A percentile compares a stretch with the other conserved stretches of the same genome.
Evolutionary conservation across 1,284 basidiomycete species (phyloP).

Genomic region (Fistulinella cinereoalba): DNA sequence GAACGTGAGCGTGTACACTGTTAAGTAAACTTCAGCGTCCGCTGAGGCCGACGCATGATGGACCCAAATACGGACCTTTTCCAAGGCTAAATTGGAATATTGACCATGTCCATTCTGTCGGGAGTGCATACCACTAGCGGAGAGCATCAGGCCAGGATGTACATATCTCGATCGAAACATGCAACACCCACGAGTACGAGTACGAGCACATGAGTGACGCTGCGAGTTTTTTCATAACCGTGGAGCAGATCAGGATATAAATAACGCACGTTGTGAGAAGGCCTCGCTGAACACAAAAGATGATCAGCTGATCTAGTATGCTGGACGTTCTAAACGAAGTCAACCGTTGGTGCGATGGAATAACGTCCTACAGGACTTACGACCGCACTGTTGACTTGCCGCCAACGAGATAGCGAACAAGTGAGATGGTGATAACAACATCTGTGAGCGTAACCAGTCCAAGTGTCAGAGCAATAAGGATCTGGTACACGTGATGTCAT

Average conservation of each 20-base stretch:
- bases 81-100: conserved; percentile 16
- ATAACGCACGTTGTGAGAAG: conserved; percentile 16
- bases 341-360: neutral
- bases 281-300: conserved; percentile 15
- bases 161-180: neutral
- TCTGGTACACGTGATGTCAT: conserved; percentile 1
- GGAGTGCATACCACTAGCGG: conserved; percentile 12
- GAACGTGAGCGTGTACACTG: conserved; percentile 19
- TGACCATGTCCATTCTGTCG: conserved; percentile 6
- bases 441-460: conserved; percentile 19
- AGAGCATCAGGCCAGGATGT: neutral
- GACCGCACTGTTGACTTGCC: conserved; percentile 1
- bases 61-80: conserved; percentile 12
- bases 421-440: conserved; percentile 15
- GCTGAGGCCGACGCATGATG: too few relatives aligned
- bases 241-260: too few relatives aligned
- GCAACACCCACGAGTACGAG: neutral
- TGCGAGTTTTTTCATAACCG: too few relatives aligned
- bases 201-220: neutral
- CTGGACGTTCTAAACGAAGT: conserved; percentile 2
- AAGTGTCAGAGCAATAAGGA: conserved; percentile 10
- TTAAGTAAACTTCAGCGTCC: neutral
- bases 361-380: conserved; percentile 5
- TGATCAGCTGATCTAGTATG: conserved; percentile 10
- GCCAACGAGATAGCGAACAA: conserved; percentile 7